Conservation (phyloP, 345 rosid genomes). For the Bruguiera parviflora region DNA sequence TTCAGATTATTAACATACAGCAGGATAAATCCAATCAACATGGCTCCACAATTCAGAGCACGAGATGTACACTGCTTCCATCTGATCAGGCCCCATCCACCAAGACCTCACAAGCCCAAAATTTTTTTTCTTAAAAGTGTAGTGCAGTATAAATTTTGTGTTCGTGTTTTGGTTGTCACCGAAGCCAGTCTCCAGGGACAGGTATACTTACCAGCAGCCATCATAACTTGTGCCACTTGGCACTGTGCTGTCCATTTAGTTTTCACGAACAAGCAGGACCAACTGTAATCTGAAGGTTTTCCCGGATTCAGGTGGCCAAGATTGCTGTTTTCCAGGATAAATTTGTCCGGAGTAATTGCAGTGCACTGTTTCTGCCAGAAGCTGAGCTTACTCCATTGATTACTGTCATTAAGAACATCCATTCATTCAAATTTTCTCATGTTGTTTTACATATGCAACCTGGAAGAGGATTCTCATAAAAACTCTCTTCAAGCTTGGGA, state of each 20-base stretch:
- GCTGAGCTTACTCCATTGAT: conserved; percentile 3
- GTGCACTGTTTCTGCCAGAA: conserved; percentile 9
- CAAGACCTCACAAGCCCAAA: no score
- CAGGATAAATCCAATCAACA: conserved; percentile 14
- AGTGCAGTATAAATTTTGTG: background rate
- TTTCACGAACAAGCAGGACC: background rate
- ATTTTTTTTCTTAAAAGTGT: background rate
- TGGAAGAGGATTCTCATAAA: conserved; percentile 82
- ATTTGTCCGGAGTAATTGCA: conserved; percentile 6
- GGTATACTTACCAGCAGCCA: background rate
- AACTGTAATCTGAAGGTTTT: conserved; percentile 3
- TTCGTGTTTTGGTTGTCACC: background rate
- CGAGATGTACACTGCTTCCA: background rate
- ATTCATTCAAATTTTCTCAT: conserved; percentile 3
- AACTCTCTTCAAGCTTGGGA: conserved; percentile 91
- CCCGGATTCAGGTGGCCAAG: background rate
- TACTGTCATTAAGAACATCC: background rate
- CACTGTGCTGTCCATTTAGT: background rate
- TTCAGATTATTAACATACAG: conserved; percentile 7
- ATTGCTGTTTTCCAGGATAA: conserved; percentile 1
- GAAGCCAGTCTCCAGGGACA: conserved; percentile 1
- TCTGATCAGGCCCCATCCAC: background rate
- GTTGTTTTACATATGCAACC: conserved; percentile 72
- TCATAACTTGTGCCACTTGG: background rate
- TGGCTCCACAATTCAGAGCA: background rate